Conservation (phyloP, 192 early-diverging fungal species). For the Coemansia sp. region DNA sequence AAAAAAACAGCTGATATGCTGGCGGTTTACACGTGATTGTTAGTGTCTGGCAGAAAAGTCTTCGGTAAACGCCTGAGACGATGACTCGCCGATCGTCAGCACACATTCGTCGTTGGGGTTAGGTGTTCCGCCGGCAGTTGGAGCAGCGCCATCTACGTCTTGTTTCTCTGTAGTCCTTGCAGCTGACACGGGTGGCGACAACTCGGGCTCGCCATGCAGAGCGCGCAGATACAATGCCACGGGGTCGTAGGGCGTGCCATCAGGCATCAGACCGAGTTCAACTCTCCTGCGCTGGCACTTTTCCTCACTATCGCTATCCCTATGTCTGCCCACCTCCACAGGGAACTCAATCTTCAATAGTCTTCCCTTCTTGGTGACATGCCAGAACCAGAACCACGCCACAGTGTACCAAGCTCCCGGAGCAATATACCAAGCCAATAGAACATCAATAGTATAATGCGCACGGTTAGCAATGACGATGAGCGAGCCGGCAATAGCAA, state of each 20-base stretch:
- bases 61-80: not conserved
- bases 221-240: conserved; percentile 40
- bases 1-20: conserved; percentile 2
- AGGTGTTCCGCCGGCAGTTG: not conserved
- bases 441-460: conserved; percentile 67
- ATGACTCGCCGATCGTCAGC: conserved; percentile 7
- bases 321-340: conserved; percentile 48
- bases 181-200: conserved; percentile 12
- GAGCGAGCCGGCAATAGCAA: conserved; percentile 61
- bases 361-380: conserved; percentile 51
- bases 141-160: not conserved
- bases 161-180: not conserved
- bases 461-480: conserved; percentile 66
- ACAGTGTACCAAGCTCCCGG: conserved; percentile 58
- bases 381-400: conserved; percentile 61
- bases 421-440: conserved; percentile 64
- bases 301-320: conserved; percentile 32
- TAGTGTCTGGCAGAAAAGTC: conserved; percentile 2
- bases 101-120: conserved; percentile 3
- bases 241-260: conserved; percentile 55
- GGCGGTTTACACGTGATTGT: conserved; percentile 12
- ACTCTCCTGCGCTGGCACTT: conserved; percentile 43
- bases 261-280: conserved; percentile 37
- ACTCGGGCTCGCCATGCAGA: conserved; percentile 12
- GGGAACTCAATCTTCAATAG: conserved; percentile 57